Percentiles rank a stretch among this genome's conserved stretches.
Conservation (phyloP, 352 stramenopile genomes). For the Pythium brachiatum region DNA sequence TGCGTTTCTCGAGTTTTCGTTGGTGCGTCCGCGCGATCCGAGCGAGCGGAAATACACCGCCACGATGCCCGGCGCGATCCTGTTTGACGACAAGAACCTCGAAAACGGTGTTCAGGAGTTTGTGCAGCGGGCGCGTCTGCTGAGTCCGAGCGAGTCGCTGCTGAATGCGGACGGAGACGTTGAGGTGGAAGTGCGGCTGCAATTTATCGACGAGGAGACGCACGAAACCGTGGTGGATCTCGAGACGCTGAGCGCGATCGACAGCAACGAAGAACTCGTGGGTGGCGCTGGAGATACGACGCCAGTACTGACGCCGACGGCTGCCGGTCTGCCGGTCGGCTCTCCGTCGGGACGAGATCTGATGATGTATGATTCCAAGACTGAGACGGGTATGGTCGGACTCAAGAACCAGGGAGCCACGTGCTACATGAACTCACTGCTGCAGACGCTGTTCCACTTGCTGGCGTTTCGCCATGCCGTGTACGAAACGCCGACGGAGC, state of each 20-base stretch:
- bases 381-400: constrained; percentile 85
- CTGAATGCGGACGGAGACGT: constrained; percentile 43
- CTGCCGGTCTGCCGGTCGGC: neutral
- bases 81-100: constrained; percentile 44
- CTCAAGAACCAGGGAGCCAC: constrained; percentile 90
- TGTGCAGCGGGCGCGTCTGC: constrained; percentile 37
- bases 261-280: constrained; percentile 22
- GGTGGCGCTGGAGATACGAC: constrained; percentile 6
- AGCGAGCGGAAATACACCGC: constrained; percentile 26
- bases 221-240: constrained; percentile 15
- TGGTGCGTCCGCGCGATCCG: constrained; percentile 37
- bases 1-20: constrained; percentile 39
- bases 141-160: constrained; percentile 46
- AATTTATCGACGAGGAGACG: constrained; percentile 22
- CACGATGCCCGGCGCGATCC: constrained; percentile 38
- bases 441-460: constrained; percentile 92
- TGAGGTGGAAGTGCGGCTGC: constrained; percentile 47
- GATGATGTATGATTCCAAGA: constrained; percentile 67
- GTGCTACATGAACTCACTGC: constrained; percentile 93
- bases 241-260: constrained; percentile 23
- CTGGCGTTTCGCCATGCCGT: constrained; percentile 82
- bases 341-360: constrained; percentile 28
- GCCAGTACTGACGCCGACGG: constrained; percentile 21
- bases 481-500: constrained; percentile 72
- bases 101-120: constrained; percentile 64